A percentile compares a stretch with the other conserved stretches of the same genome.
Conservation (phyloP, 2,329 filamentous ascomycete species). For the Botrytis squamosa region DNA sequence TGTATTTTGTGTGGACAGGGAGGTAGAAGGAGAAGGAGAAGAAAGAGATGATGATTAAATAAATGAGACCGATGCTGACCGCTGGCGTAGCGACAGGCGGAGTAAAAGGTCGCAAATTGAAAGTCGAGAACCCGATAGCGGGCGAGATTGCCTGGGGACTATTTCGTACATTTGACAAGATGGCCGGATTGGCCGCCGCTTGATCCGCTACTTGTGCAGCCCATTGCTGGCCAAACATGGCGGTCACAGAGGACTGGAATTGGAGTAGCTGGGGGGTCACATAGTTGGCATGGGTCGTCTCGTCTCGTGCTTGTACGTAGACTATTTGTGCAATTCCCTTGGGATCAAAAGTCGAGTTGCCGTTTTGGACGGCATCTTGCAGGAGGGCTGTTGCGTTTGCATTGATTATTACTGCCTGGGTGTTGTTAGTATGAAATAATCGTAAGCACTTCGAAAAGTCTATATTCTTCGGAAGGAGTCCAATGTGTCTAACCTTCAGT, state of each 20-base stretch:
- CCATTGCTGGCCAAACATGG: constrained; percentile 13
- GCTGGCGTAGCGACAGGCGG: constrained; percentile 55
- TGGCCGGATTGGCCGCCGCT: constrained; percentile 36
- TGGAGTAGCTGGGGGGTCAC: constrained; percentile 46
- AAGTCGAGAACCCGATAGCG: constrained; percentile 53
- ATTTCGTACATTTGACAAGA: constrained; percentile 45
- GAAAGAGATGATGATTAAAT: constrained; percentile 61
- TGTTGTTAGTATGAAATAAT: not conserved
- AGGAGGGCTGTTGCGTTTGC: constrained; percentile 60
- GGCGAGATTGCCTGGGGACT: constrained; percentile 55
- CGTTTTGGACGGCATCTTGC: constrained; percentile 51
- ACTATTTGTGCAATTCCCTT: constrained; percentile 57
- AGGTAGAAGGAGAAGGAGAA: constrained; percentile 68
- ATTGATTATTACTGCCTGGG: constrained; percentile 58
- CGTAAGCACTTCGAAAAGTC: not conserved
- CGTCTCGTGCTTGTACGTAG: constrained; percentile 54
- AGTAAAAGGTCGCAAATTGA: constrained; percentile 59
- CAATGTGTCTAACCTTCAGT: not conserved
- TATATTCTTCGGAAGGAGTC: not conserved
- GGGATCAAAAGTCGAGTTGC: constrained; percentile 60
- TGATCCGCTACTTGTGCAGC: constrained; percentile 31
- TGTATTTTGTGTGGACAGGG: constrained; percentile 60
- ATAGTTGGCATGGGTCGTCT: constrained; percentile 53
- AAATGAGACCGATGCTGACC: constrained; percentile 63
- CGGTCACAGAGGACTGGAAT: constrained; percentile 8